Base-by-base conservation (phyloP, 805 yeast genomes). In the Maudiozyma bulderi region DNA sequence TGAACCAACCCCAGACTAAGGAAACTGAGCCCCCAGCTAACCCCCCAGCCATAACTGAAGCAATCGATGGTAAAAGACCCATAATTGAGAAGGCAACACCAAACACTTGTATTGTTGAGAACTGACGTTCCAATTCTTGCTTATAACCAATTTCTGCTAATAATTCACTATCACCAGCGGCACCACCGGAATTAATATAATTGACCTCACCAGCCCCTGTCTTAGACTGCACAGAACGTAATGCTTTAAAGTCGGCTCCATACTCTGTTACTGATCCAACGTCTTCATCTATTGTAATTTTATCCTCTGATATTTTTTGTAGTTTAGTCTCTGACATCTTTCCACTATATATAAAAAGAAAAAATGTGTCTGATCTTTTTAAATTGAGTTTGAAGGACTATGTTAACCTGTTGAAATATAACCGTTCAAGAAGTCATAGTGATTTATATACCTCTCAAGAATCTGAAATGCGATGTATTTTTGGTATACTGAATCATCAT, bases 1-100 rank as follows among this genome's bases (percentile, higher is more conserved):
- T 57, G 44, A 80, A 64, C 90, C 91, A 84, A 44, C 86, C 84
- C 90, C 90, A 84, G 3, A 82, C 71, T 49, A 81, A 71, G 11
- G 65, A 55, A 8, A 74, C 79, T 0, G 86, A 80, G 4, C 89
- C 89, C 0, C 83, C 79, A 33, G 75, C 64, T 11, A 83, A 67
- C 15, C 83, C 82, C 44, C 72, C 70, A 8, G 69, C 69, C 33
- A 81, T 59, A 32, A 75, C 71, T 2, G 86, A 76, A 0, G 85
- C 76, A 46, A 82, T 78, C 10, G 83, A 76, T 0, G 86, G 86
- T 40, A 82, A 67, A 44, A 83, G 64, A 8, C 87, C 85, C 87
- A 84, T 82, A 60, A 84, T 81, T 15, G 82, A 75, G 58, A 81
- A 82, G 3, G 87, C 84, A 49, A 82, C 78, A 49, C 86, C 86